Percentiles rank a stretch among this genome's conserved stretches.
Evolutionary conservation across 164 flowering plant genomes (phyloP).

Genomic region (Amborella trichopoda): DNA sequence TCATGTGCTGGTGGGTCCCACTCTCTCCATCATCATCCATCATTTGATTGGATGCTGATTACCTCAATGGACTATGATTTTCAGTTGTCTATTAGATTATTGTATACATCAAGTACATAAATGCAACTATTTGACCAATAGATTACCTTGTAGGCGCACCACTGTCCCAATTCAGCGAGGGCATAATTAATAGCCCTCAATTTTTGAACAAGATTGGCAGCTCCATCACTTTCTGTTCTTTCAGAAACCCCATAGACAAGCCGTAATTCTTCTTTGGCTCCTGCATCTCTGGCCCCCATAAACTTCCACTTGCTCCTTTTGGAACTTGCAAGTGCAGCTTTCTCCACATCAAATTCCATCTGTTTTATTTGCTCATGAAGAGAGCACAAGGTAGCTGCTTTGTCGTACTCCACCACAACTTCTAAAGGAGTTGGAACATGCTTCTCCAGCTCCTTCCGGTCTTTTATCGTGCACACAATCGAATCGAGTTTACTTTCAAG

Average conservation of each 20-base stretch:
- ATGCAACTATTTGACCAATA: not conserved
- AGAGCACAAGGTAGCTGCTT: slow-evolving; percentile 82
- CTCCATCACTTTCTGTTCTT: slow-evolving; percentile 98
- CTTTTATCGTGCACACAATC: slow-evolving; percentile 85
- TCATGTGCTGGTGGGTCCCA: too few species aligned
- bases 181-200: slow-evolving; percentile 97
- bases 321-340: slow-evolving; percentile 78
- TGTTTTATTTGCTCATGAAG: slow-evolving; percentile 91
- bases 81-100: too few species aligned
- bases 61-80: too few species aligned
- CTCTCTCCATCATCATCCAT: too few species aligned
- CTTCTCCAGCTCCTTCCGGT: slow-evolving; percentile 87
- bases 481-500: slow-evolving; percentile 95
- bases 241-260: slow-evolving; percentile 98
- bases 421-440: slow-evolving; percentile 97
- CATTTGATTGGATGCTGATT: too few species aligned
- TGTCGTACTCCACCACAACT: slow-evolving; percentile 86
- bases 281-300: slow-evolving; percentile 99
- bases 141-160: slow-evolving; percentile 96
- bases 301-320: slow-evolving; percentile 97
- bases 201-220: slow-evolving; percentile 87
- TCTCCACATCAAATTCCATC: slow-evolving; percentile 78
- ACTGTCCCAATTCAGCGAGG: slow-evolving; percentile 91
- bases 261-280: slow-evolving; percentile 90
- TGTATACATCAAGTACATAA: not conserved